A percentile compares a stretch with the other conserved stretches of the same genome.
phyloP scores from a whole-genome alignment of 2,329 filamentous ascomycete species.

The Botrytis sinoallii region DNA sequence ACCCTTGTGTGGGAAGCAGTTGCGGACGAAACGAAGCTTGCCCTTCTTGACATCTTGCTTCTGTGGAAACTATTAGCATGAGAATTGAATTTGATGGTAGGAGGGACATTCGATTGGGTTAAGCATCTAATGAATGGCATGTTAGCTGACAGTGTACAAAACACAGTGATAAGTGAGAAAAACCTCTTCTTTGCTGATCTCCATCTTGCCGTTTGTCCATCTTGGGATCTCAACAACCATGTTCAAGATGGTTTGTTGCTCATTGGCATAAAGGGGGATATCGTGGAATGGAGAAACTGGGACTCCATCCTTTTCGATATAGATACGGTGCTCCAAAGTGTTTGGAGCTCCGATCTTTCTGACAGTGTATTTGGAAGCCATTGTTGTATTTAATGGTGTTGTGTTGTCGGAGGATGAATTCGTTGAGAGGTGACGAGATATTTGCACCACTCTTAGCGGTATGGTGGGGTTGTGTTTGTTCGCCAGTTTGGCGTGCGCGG shows the following conservation, averaged over 20 bases:
- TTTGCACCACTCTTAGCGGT: constrained; percentile 18
- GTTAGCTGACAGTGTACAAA: not conserved
- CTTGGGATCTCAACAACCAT: constrained; percentile 99
- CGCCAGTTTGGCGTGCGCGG: constrained; percentile 15
- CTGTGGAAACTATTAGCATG: constrained; percentile 14
- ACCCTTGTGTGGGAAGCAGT: constrained; percentile 99
- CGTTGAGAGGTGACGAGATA: constrained; percentile 21
- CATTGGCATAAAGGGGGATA: constrained; percentile 95
- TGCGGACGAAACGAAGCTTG: constrained; percentile 98
- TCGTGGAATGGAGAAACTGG: constrained; percentile 97
- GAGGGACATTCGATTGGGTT: constrained; percentile 19
- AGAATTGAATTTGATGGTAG: not conserved
- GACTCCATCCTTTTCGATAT: constrained; percentile 94
- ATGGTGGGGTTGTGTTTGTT: constrained; percentile 16
- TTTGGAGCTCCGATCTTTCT: constrained; percentile 88
- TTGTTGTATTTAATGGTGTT: constrained; percentile 25
- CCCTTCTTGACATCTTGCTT: constrained; percentile 99
- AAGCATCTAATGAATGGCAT: constrained; percentile 10
- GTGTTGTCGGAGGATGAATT: constrained; percentile 15
- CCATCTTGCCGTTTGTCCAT: constrained; percentile 99
- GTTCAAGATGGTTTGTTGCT: constrained; percentile 93
- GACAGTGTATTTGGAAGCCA: constrained; percentile 59
- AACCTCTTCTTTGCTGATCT: constrained; percentile 77
- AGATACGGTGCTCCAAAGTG: constrained; percentile 96
- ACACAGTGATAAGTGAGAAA: constrained; percentile 47